Evolutionary conservation across 2,329 filamentous ascomycete genomes (phyloP), one percentile per base, ranked within the genome.

Genomic region (Pseudogymnoascus sp.): DNA sequence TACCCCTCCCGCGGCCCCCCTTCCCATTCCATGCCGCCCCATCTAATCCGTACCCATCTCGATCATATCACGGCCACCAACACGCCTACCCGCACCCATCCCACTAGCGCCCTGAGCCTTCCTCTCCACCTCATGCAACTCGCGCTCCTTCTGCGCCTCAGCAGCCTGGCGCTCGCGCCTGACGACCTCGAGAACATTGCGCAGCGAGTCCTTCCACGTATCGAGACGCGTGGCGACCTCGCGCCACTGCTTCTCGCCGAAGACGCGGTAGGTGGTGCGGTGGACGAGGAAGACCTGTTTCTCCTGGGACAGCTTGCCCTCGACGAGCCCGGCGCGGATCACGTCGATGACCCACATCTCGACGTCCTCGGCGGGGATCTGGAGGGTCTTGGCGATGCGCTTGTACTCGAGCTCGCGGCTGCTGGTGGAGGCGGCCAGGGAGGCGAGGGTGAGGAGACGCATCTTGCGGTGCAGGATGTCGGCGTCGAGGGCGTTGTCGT

Each of bases 271-370:
- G 65, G 92, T 96, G 71, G 91, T 91, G 75, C 94, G 87, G 82
- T 99, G 94, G 66, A 99, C 91, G 62, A 97, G 83, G 83, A 99
- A 97, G 67, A 93, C 90, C 75, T 91, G 85, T 75, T 91, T 92
- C 75, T 93, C 84, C 80, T 99, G 94, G 64, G 90, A 94, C 69
- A 99, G 86, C 79, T 96, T 96, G 74, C 94, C 94, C 80, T 99
- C 94, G 61, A 99, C 91, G 38, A 99, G 86, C 35, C 92, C 92
- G 59, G 92, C 91, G 69, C 94, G 91, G 78, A 99, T 97, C 69
- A 95, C 92, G 75, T 99, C 94, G 72, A 99, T 99, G 69, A 95
- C 91, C 94, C 94, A 99, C 83, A 93, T 89, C 82, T 99, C 94
- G 44, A 97, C 91, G 67, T 97, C 91, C 67, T 90, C 87, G 56